These are phyloP conservation scores for Saccharomycopsis crataegensis DNA, from an alignment of 1,139 yeast genomes.

Conservation along the genomic window DNA sequence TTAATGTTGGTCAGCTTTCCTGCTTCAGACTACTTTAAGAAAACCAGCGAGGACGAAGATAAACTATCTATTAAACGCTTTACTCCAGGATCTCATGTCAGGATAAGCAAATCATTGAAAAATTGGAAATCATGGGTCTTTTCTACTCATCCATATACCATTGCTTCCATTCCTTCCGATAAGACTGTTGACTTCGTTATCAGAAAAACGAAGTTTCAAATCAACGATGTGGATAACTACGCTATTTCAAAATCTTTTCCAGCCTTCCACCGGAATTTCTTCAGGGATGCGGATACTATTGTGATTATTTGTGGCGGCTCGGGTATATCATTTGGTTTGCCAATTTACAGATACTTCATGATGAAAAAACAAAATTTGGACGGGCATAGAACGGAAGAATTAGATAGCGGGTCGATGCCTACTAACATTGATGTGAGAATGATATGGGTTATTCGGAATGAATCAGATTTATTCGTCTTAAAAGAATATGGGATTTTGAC, in stretches of 20 bases:
- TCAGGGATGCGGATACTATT: slow-evolving; percentile 43
- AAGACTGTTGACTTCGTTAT: slow-evolving; percentile 36
- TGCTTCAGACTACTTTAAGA: neutral
- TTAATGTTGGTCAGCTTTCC: slow-evolving; percentile 30
- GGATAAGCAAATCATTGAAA: slow-evolving; percentile 31
- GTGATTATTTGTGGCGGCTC: slow-evolving; percentile 77
- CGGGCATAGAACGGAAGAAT: neutral
- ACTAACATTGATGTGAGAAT: slow-evolving; percentile 22
- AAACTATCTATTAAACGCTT: slow-evolving; percentile 19
- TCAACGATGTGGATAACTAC: slow-evolving; percentile 24
- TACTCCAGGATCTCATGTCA: slow-evolving; percentile 40
- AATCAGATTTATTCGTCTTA: slow-evolving; percentile 38
- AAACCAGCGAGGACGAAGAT: neutral
- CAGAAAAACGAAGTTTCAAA: slow-evolving; percentile 30
- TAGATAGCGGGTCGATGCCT: too few species aligned
- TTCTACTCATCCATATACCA: slow-evolving; percentile 77
- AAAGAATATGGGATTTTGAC: slow-evolving; percentile 17
- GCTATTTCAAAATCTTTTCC: slow-evolving; percentile 28
- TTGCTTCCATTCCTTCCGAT: slow-evolving; percentile 59
- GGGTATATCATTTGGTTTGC: slow-evolving; percentile 72
- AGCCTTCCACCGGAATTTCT: slow-evolving; percentile 26
- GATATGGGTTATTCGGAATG: slow-evolving; percentile 48
- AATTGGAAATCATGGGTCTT: slow-evolving; percentile 35
- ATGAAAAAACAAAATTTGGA: slow-evolving; percentile 20
- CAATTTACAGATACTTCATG: slow-evolving; percentile 39